Conservation (phyloP, 805 yeast species). For the Diddensiella transvaalensis region DNA sequence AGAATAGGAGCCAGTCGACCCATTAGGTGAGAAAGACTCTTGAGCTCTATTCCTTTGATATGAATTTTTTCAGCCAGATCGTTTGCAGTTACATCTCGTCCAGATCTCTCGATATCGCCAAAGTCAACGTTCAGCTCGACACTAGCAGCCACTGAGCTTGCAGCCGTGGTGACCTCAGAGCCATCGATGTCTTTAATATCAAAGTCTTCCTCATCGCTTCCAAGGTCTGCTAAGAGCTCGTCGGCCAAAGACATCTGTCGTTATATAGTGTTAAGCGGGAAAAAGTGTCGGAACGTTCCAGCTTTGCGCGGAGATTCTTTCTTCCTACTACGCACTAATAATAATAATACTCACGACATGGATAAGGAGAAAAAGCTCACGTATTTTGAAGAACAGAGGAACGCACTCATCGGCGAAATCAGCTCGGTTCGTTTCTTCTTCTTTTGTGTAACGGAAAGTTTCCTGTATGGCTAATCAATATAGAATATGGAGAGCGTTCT, state of each 20-base stretch:
- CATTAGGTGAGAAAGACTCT: slow-evolving; percentile 22
- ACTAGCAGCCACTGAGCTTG: background rate
- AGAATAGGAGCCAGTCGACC: slow-evolving; percentile 22
- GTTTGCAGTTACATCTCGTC: slow-evolving; percentile 18
- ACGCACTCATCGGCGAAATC: slow-evolving; percentile 54
- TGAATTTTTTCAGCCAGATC: slow-evolving; percentile 16
- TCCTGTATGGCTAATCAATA: background rate
- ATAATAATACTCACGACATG: background rate
- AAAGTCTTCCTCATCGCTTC: slow-evolving; percentile 25
- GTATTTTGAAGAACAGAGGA: slow-evolving; percentile 59
- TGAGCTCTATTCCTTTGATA: slow-evolving; percentile 10
- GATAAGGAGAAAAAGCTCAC: slow-evolving; percentile 21
- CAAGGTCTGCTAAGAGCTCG: slow-evolving; percentile 39
- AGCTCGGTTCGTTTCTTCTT: slow-evolving; percentile 30
- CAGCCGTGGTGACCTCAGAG: background rate
- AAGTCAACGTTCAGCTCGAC: slow-evolving; percentile 2
- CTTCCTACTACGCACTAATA: too few species aligned
- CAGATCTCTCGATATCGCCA: slow-evolving; percentile 2
- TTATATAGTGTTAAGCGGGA: background rate
- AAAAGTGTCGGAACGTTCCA: too few species aligned
- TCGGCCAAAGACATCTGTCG: slow-evolving; percentile 36
- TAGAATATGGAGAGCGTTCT: slow-evolving; percentile 58
- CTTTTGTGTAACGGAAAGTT: background rate
- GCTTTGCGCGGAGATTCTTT: too few species aligned
- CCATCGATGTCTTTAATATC: slow-evolving; percentile 15